phyloP scores from a whole-genome alignment of 768 basidiomycete genomes.

The Termitomyces sp. region DNA sequence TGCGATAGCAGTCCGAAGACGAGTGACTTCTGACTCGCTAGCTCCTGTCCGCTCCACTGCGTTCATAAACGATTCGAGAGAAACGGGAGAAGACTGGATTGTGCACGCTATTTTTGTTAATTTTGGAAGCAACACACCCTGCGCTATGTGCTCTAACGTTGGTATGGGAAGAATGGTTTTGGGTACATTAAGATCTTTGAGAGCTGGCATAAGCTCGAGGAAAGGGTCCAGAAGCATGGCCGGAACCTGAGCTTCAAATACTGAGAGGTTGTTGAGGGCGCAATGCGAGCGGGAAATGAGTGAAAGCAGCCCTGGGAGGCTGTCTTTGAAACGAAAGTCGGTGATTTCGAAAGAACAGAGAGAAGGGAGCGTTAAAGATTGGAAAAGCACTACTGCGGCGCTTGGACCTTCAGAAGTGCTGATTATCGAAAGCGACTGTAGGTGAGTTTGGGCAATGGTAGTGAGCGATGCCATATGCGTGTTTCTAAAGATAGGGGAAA shows the following conservation, averaged over 20 bases:
- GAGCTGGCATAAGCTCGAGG: background rate
- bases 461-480: background rate
- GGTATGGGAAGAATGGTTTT: background rate
- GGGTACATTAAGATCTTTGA: background rate
- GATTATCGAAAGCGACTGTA: background rate
- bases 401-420: background rate
- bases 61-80: constrained; percentile 2
- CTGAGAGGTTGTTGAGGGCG: background rate
- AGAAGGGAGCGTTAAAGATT: background rate
- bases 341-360: background rate
- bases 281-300: constrained; percentile 2
- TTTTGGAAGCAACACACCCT: background rate
- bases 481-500: background rate
- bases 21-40: background rate
- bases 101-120: background rate
- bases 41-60: background rate
- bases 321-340: background rate
- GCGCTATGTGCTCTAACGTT: constrained; percentile 1
- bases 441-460: background rate
- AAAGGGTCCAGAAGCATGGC: background rate
- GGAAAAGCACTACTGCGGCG: background rate
- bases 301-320: background rate
- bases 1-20: background rate
- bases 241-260: background rate
- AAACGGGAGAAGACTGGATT: background rate